Base-by-base conservation (phyloP, 2,329 filamentous ascomycete species). In the Exophiala lecanii-corni region DNA sequence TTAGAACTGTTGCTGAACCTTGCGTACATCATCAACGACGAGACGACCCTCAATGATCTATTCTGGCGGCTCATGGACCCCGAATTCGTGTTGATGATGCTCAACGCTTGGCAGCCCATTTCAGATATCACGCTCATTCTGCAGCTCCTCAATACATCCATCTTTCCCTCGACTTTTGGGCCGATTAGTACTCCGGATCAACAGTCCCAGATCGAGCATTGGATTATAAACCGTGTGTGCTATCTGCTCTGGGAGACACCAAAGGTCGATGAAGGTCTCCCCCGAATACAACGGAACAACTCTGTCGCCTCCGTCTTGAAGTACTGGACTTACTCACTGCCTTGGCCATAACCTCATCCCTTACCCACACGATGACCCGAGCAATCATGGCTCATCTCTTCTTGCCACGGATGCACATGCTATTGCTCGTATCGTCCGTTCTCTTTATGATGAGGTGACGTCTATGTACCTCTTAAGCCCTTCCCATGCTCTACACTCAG, bases 391-490 rank as follows among this genome's bases (percentile, higher is more conserved):
- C 17, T 70, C 79, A 37, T 60, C 71, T 17, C 76, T 84, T 34
- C 73, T 96, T 6, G 84, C 83, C 0, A 67, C 69, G 4, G 84
- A 92, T 60, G 74, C 76, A 2, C 77, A 75, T 30, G 80, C 81
- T 9, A 78, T 94, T 12, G 87, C 86, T 1, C 78, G 86, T 2
- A 68, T 95, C 0, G 81, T 94, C 18, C 77, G 80, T 18, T 79
- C 84, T 33, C 78, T 89, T 39, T 82, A 92, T 45, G 84, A 88
- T 51, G 79, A 84, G 51, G 67, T 96, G 10, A 72, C 75, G 34
- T 65, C 67, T 2, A 61, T 85, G 1, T 84, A 86, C 60, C 63
- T 72, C 10, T 66, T 68, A 26, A 58, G 64, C 2, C 65, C 66
- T n/a, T 66, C 67, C 19, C 64, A 64, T 20, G 59, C 68, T n/a